Percentiles rank a stretch among this genome's conserved stretches.
Conservation (phyloP, 1,284 basidiomycete species). For the Melampsora abietis-canadensis region DNA sequence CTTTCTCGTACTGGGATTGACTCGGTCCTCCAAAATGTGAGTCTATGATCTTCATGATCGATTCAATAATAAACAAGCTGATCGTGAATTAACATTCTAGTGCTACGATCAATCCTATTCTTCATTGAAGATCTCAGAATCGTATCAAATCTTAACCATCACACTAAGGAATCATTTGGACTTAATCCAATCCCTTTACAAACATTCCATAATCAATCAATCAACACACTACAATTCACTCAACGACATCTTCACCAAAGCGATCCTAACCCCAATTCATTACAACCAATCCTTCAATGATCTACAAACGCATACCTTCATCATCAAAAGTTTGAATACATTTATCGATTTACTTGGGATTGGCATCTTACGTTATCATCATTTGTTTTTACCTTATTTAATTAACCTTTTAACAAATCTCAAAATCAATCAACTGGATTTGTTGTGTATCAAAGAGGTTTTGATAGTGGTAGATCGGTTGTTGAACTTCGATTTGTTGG, state of each 20-base stretch:
- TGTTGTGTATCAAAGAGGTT: too few relatives aligned
- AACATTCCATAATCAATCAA: slow-evolving; percentile 2
- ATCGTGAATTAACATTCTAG: background rate
- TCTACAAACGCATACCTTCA: background rate
- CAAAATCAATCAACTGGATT: too few relatives aligned
- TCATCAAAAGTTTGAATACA: background rate
- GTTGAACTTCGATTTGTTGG: too few relatives aligned
- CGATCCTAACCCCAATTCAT: slow-evolving; percentile 1
- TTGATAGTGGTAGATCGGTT: too few relatives aligned
- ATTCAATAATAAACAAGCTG: background rate
- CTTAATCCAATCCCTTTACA: slow-evolving; percentile 15
- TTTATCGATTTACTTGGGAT: slow-evolving; percentile 8
- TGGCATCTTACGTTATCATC: slow-evolving; percentile 16
- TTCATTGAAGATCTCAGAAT: slow-evolving; percentile 18
- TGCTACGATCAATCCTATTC: slow-evolving; percentile 14
- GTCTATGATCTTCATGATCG: background rate
- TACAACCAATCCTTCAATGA: slow-evolving; percentile 7
- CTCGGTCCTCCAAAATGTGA: slow-evolving; percentile 18
- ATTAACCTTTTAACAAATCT: too few relatives aligned
- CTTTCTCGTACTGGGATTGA: slow-evolving; percentile 39
- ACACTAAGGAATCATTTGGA: slow-evolving; percentile 4
- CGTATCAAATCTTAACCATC: background rate
- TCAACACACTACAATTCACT: slow-evolving; percentile 10
- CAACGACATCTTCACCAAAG: slow-evolving; percentile 6
- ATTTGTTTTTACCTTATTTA: background rate